Evolutionary conservation across 2,329 filamentous ascomycete species (phyloP), one percentile per base, ranked within the genome.

Genomic region (Zymoseptoria pseudotritici): DNA sequence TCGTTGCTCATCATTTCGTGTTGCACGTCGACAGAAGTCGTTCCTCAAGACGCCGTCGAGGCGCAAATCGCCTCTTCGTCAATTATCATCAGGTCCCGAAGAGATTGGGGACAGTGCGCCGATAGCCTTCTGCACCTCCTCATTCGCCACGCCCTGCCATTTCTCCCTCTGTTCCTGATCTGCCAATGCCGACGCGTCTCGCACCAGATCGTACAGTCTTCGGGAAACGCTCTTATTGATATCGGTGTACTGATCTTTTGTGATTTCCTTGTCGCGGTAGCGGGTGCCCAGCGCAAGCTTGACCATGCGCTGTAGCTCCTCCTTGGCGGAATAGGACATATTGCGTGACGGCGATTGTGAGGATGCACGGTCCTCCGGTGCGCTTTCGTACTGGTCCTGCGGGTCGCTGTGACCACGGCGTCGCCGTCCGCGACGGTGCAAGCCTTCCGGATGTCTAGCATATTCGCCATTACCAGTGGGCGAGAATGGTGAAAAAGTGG

Each of bases 181-280:
- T 4, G 76, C 71, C 29, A 94, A 80, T 21, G 75, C 76, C 56
- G 75, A 73, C 46, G 80, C 75, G 60, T 79, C 79, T 4, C 80
- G 80, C 24, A 85, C 81, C 53, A 79, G 78, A 31, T 86, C 91
- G 75, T 99, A 99, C 60, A 99, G 79, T 76, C 88, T 89, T 60
- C 91, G 87, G 50, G 91, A 97, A 36, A 97, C 86, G 61, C 89
- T 87, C 63, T 91, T 87, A 72, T 97, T 97, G 75, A 97, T 96
- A 59, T 86, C 85, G 2, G 90, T 93, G 73, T 96, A 99, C 74
- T 97, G 88, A 61, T 96, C 90, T 66, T 91, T 90, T 19, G 87
- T 91, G 63, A 97, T 82, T 63, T 87, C 84, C 67, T 88, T 87
- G 50, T 87, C 87, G 63, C 86, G 83, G 80, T 93, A 97, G 65